phyloP scores from a whole-genome alignment of 768 basidiomycete genomes.

The Auriculariales sp. region DNA sequence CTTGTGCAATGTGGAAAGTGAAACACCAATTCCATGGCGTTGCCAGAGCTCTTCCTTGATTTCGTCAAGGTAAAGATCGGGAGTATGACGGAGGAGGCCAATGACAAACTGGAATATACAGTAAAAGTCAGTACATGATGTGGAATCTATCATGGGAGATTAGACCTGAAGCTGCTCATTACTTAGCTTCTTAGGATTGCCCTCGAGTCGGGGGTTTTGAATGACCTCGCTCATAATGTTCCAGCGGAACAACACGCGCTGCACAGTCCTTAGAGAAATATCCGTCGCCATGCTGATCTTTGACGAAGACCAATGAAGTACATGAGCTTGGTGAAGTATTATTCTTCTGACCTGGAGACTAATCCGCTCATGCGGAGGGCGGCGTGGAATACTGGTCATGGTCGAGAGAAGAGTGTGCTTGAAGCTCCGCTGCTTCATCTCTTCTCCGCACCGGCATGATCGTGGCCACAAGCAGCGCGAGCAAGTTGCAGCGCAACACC shows the following conservation, averaged over 20 bases:
- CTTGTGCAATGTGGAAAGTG: background rate
- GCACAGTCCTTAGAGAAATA: background rate
- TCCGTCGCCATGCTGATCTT: background rate
- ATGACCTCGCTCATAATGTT: background rate
- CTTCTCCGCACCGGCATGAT: too few relatives aligned
- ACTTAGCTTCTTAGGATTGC: background rate
- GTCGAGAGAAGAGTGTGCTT: too few relatives aligned
- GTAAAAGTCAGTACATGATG: background rate
- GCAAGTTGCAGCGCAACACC: too few relatives aligned
- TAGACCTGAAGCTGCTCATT: background rate
- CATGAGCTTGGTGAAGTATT: too few relatives aligned
- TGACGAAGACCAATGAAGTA: too few relatives aligned
- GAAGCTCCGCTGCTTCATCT: too few relatives aligned
- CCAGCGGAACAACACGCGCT: background rate
- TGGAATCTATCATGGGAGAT: background rate
- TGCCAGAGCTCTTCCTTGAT: background rate
- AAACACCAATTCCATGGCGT: background rate
- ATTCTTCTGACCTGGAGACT: too few relatives aligned
- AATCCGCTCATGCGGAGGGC: too few relatives aligned
- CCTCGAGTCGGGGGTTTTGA: background rate
- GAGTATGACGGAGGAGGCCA: background rate
- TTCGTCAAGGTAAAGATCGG: background rate
- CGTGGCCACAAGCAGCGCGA: too few relatives aligned
- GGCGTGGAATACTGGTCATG: too few relatives aligned
- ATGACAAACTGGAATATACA: background rate